A percentile compares a stretch with the other conserved stretches of the same genome.
Evolutionary conservation across 2,329 filamentous ascomycete genomes (phyloP).

Genomic region (Botrytis paeoniae): DNA sequence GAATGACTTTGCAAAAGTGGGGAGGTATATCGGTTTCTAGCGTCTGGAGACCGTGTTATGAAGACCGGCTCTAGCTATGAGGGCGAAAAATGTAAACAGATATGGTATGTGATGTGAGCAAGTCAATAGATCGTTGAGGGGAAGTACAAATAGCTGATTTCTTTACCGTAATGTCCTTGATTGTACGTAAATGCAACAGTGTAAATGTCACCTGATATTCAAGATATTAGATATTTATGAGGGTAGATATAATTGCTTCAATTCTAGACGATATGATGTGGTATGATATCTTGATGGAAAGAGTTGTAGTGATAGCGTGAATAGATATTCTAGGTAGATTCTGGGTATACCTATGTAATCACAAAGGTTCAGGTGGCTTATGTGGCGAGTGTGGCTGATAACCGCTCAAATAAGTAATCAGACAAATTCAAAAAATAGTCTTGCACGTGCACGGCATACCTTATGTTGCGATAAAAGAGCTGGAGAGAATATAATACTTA

Average conservation of each 20-base stretch:
- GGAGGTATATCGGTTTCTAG: neutral
- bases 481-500: neutral
- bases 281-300: neutral
- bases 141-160: neutral
- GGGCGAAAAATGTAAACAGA: neutral
- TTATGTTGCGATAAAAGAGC: neutral
- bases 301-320: neutral
- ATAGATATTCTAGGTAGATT: neutral
- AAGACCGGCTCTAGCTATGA: neutral
- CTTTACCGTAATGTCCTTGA: neutral
- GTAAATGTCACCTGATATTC: neutral
- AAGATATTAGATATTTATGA: neutral
- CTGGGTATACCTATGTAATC: neutral
- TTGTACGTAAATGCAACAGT: neutral
- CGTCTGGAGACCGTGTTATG: neutral
- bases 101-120: neutral
- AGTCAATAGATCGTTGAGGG: neutral
- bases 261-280: neutral
- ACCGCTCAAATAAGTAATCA: neutral
- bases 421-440: neutral
- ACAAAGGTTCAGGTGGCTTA: neutral
- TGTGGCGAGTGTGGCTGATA: neutral
- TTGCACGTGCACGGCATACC: slow-evolving; percentile 4
- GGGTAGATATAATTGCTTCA: neutral
- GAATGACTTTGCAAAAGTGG: neutral